Conservation (phyloP, 169 alveolate species). For the Plasmodium inui region DNA sequence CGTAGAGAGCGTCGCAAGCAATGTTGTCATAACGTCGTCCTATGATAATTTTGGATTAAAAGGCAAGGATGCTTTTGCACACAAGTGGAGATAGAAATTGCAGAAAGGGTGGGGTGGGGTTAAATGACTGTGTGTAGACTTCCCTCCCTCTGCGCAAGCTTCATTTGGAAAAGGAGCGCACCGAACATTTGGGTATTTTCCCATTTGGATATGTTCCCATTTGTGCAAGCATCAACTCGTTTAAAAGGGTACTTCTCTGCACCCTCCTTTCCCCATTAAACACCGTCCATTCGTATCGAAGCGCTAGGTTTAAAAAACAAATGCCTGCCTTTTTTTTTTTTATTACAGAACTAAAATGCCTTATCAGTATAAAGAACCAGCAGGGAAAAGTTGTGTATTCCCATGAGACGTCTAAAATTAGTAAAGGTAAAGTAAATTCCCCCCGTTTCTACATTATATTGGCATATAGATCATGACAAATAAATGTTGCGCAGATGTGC, state of each 20-base stretch:
- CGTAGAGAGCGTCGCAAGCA: slow-evolving; percentile 45
- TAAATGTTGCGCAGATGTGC: not conserved
- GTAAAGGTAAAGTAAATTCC: slow-evolving; percentile 13
- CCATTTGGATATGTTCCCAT: not conserved
- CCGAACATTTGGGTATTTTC: not conserved
- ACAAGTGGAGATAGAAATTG: not conserved
- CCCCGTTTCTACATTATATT: not conserved
- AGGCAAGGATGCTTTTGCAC: slow-evolving; percentile 5
- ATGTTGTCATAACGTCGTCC: slow-evolving; percentile 41
- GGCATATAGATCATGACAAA: not conserved
- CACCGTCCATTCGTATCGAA: not conserved
- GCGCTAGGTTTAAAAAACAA: not conserved
- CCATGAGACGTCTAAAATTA: slow-evolving; percentile 43
- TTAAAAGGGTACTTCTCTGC: not conserved
- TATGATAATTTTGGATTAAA: slow-evolving; percentile 50
- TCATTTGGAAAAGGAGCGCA: not conserved
- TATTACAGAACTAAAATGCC: slow-evolving; percentile 40
- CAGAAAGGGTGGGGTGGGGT: not conserved
- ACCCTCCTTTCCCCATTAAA: not conserved
- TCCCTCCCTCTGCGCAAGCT: not conserved
- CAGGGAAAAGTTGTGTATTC: slow-evolving; percentile 29
- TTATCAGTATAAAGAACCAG: slow-evolving; percentile 21
- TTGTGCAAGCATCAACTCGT: not conserved
- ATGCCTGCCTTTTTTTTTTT: not conserved
- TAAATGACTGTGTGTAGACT: not conserved